Evolutionary conservation across 169 alveolate species (phyloP), one percentile per base, ranked within the genome.

Genomic region (Miamiensis avidus): DNA sequence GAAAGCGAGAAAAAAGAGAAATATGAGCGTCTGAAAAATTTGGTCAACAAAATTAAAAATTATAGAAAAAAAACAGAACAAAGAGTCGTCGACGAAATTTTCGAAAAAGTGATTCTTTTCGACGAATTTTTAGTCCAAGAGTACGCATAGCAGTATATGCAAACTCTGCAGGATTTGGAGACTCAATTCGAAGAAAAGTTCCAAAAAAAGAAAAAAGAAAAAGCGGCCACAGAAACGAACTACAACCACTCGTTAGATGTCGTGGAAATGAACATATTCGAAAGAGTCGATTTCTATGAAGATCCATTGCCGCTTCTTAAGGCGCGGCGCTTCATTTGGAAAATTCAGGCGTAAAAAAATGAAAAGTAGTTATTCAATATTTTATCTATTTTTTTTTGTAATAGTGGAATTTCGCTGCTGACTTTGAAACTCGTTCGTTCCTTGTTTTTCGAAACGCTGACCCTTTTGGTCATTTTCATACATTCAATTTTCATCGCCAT

Each of bases 401-500:
- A 79, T 29, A 83, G 82, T 32, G 0, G 16, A 30, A 72, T 87
- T 15, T 69, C 86, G 25, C 31, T 69, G 16, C 29, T 74, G 15
- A 65, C 78, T 34, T 26, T 28, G 1, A 73, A 73, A 15, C 72
- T 92, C 65, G 89, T 89, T 34, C 88, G 79, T n/a, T 84, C 89
- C 78, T 83, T 82, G 16, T 30, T 77, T 34, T 94, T 94, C 82
- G 95, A 94, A 85, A 27, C 74, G 76, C 81, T 91, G 31, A 91
- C 95, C 32, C 74, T 92, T 31, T 78, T 90, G 0, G 89, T 92
- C 11, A 94, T 94, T 78, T 74, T 94, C 64, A 76, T 84, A 1
- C 91, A 94, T 82, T 90, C 93, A 1, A 64, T 91, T 11, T 86
- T 92, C 20, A 65, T 94, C 26, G 91, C 93, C 49, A 75, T 94